phyloP scores from a whole-genome alignment of 352 stramenopile species.

The Phytophthora cactorum region DNA sequence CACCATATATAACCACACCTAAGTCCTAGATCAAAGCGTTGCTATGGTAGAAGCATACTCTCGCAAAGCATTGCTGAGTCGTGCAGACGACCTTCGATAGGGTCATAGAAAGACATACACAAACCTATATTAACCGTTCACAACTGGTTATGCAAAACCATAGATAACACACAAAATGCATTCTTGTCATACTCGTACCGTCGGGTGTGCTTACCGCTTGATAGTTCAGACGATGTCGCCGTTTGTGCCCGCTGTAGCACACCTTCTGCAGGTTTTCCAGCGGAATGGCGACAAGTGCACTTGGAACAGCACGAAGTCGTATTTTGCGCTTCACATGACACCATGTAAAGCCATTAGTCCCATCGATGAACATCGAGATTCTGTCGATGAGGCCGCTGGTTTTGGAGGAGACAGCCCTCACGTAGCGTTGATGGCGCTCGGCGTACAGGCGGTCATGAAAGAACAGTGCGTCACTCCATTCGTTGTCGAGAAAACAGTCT shows the following conservation, averaged over 20 bases:
- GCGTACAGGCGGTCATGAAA: too few species aligned
- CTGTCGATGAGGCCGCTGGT: too few species aligned
- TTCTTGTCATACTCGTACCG: neutral
- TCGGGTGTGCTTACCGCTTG: conserved; percentile 12
- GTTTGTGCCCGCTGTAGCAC: conserved; percentile 16
- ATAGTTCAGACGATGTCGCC: conserved; percentile 14
- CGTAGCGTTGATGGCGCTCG: too few species aligned
- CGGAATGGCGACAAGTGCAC: conserved; percentile 1
- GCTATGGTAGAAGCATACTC: neutral
- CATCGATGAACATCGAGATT: too few species aligned
- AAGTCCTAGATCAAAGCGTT: neutral
- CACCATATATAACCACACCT: neutral
- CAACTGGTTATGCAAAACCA: neutral
- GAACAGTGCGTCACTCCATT: too few species aligned
- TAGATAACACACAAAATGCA: too few species aligned
- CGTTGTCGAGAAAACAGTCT: too few species aligned
- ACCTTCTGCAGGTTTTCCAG: conserved; percentile 17
- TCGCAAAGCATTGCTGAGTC: neutral
- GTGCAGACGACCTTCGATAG: neutral
- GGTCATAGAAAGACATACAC: conserved; percentile 17
- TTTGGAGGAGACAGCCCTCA: too few species aligned
- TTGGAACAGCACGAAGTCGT: neutral
- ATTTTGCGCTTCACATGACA: neutral
- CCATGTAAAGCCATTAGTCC: conserved; percentile 8
- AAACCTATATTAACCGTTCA: conserved; percentile 1